Conservation (phyloP, 306 rosid species). For the Vachellia pachyceras region DNA sequence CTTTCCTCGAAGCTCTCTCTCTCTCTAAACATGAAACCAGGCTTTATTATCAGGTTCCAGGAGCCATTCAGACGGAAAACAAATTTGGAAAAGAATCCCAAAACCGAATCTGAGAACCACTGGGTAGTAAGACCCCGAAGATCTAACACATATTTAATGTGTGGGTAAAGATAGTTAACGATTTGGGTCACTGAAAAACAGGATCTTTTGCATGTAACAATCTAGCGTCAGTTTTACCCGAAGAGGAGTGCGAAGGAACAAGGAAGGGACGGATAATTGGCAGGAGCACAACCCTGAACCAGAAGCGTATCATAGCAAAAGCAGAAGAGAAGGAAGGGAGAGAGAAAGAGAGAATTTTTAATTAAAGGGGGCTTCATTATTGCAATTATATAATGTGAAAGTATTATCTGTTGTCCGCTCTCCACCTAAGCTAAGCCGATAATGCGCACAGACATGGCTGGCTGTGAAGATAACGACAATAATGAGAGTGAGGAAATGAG, state of each 20-base stretch:
- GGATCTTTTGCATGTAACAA: constrained; percentile 43
- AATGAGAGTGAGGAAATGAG: not conserved
- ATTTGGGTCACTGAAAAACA: constrained; percentile 42
- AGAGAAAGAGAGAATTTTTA: not conserved
- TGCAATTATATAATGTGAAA: not conserved
- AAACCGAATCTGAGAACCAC: constrained; percentile 50
- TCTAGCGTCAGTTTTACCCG: constrained; percentile 27
- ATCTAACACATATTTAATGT: constrained; percentile 23
- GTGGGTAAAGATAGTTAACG: constrained; percentile 34
- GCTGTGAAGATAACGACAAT: constrained; percentile 10
- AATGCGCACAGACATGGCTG: constrained; percentile 4
- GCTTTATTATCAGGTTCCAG: not conserved
- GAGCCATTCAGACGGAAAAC: constrained; percentile 9
- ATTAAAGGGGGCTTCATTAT: not conserved
- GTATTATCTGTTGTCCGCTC: constrained; percentile 13
- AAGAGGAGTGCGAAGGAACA: constrained; percentile 36
- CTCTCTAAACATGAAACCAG: not conserved
- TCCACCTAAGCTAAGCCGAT: constrained; percentile 14
- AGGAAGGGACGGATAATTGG: not conserved
- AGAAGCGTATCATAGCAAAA: constrained; percentile 44
- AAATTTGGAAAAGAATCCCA: constrained; percentile 12
- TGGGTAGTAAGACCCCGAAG: constrained; percentile 31
- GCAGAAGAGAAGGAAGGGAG: not conserved
- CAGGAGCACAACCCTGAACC: not conserved
- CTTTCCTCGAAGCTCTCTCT: constrained; percentile 8